Evolutionary conservation across 495 filamentous ascomycete species (phyloP).

Genomic region (Annulohypoxylon stygium): DNA sequence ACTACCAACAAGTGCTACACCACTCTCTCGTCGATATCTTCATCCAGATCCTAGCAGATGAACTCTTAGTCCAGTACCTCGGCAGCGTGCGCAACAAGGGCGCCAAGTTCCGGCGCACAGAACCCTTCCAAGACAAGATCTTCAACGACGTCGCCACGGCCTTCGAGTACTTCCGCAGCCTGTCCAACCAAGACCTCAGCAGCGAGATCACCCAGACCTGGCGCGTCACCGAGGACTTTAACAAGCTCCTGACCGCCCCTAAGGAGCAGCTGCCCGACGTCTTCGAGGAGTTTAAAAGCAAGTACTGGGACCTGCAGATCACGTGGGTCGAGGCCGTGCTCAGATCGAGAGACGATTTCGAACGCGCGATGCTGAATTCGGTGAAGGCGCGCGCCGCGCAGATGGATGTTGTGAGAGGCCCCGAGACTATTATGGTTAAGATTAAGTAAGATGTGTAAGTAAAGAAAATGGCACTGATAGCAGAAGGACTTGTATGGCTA

Average conservation of each 20-base stretch:
- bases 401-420: slow-evolving; percentile 79
- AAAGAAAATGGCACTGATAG: neutral
- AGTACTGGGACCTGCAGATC: slow-evolving; percentile 95
- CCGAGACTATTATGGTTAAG: slow-evolving; percentile 92
- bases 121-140: slow-evolving; percentile 89
- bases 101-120: slow-evolving; percentile 85
- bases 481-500: neutral
- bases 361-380: slow-evolving; percentile 85
- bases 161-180: slow-evolving; percentile 78
- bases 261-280: slow-evolving; percentile 79
- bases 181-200: slow-evolving; percentile 63
- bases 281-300: slow-evolving; percentile 84
- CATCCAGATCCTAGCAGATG: slow-evolving; percentile 90
- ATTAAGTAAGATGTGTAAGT: slow-evolving; percentile 71
- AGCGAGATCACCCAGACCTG: slow-evolving; percentile 85
- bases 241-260: slow-evolving; percentile 78
- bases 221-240: slow-evolving; percentile 86
- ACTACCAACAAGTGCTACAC: slow-evolving; percentile 85
- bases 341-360: slow-evolving; percentile 90
- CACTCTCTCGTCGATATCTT: slow-evolving; percentile 87
- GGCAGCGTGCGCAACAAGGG: slow-evolving; percentile 86
- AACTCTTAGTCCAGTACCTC: slow-evolving; percentile 90
- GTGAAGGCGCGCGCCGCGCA: slow-evolving; percentile 90
- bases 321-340: slow-evolving; percentile 97
- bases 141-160: slow-evolving; percentile 88